phyloP scores from a whole-genome alignment of 345 rosid species.

The Dovyalis caffra region DNA sequence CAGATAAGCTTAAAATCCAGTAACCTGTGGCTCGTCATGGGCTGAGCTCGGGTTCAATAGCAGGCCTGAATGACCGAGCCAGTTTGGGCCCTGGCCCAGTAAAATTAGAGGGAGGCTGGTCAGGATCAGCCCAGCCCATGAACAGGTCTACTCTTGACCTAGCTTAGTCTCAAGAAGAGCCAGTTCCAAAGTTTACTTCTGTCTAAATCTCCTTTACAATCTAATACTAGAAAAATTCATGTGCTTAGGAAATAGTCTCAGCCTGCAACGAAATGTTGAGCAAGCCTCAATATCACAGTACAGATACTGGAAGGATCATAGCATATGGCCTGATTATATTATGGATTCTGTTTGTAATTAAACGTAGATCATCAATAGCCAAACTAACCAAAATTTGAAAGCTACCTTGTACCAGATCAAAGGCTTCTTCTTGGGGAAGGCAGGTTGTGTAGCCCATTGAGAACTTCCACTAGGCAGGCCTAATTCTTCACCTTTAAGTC shows the following conservation, averaged over 20 bases:
- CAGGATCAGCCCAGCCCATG: no score
- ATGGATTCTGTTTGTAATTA: neutral
- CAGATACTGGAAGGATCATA: neutral
- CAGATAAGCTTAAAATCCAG: no score
- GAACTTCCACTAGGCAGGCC: slow-evolving; percentile 64
- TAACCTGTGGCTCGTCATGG: no score
- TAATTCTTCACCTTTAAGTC: slow-evolving; percentile 86
- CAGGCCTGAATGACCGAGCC: no score
- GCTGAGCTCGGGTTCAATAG: no score
- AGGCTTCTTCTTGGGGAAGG: slow-evolving; percentile 74
- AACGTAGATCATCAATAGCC: neutral
- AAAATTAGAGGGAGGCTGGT: no score
- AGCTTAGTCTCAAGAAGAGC: neutral
- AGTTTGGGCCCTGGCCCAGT: no score
- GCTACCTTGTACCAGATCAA: slow-evolving; percentile 94
- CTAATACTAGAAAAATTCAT: neutral
- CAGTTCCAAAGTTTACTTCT: neutral
- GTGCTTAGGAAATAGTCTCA: neutral
- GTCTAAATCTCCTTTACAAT: neutral
- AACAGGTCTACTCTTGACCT: neutral
- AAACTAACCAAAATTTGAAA: neutral
- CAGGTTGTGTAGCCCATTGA: slow-evolving; percentile 62
- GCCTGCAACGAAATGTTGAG: neutral
- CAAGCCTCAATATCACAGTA: neutral
- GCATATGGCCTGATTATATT: neutral